Conservation (phyloP, 1,139 yeast species). For the Nakaseomyces glabratus region DNA sequence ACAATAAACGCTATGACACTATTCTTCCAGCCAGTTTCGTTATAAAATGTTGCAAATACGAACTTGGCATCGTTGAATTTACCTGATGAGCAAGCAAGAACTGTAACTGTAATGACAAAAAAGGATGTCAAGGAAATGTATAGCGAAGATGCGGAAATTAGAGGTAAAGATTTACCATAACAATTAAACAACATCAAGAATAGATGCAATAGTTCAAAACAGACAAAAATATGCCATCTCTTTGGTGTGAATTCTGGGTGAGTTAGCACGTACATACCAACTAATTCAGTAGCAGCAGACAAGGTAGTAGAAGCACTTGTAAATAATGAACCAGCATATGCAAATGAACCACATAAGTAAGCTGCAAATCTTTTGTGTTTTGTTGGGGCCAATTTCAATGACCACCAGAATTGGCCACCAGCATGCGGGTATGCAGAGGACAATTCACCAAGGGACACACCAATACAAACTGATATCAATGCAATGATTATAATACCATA, state of each 20-base stretch:
- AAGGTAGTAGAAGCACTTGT: slow-evolving; percentile 53
- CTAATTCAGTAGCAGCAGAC: slow-evolving; percentile 43
- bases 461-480: slow-evolving; percentile 41
- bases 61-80: slow-evolving; percentile 47
- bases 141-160: slow-evolving; percentile 43
- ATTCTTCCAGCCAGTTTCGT: slow-evolving; percentile 58
- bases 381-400: slow-evolving; percentile 46
- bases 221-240: slow-evolving; percentile 53
- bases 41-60: slow-evolving; percentile 52
- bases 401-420: slow-evolving; percentile 62
- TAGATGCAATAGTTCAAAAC: slow-evolving; percentile 39
- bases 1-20: slow-evolving; percentile 55
- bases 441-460: slow-evolving; percentile 45
- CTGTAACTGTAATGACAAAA: slow-evolving; percentile 46
- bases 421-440: slow-evolving; percentile 54
- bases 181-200: slow-evolving; percentile 45
- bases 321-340: slow-evolving; percentile 53
- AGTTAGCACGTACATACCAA: slow-evolving; percentile 47
- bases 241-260: slow-evolving; percentile 39
- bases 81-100: slow-evolving; percentile 47
- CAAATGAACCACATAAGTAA: slow-evolving; percentile 48
- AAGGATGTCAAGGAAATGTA: slow-evolving; percentile 49
- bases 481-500: slow-evolving; percentile 62
- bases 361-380: slow-evolving; percentile 44
- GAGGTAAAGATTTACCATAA: slow-evolving; percentile 49